Evolutionary conservation across 1,284 basidiomycete species (phyloP), one percentile per base, ranked within the genome.

Genomic region (Sanghuangporus baumii): DNA sequence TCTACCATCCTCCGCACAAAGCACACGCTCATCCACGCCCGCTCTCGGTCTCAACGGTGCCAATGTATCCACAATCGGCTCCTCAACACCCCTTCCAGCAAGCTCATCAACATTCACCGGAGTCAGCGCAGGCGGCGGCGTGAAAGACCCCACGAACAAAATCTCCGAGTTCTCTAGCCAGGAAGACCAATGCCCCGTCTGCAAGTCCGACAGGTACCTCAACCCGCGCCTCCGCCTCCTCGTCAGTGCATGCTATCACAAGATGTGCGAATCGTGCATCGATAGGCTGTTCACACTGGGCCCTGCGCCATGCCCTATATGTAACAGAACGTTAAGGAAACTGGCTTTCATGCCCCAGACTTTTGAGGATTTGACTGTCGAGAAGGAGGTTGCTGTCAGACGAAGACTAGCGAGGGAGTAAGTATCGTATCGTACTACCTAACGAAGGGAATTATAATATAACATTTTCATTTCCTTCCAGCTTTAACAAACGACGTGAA

Each of bases 211-310:
- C 73, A 81, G 97, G 62, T 98, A 97, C 73, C 80, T 98, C 66
- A 98, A 98, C 71, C 94, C 95, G 14, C 94, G 95, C 70, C 80
- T 99, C 31, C 87, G 96, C 48, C 80, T 99, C 54, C 83, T 99
- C 62, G 96, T 99, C 66, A 96, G 94, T 71, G 85, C 93, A 38
- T 99, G 97, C 75, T 99, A 98, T 76, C 97, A 99, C 78, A 98
- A 98, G 82, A 96, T 98, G 96, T 98, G 95, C 76, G 95, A 97
- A 78, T 93, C 91, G 1, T 99, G 97, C 74, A 98, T 99, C 71
- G 97, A 99, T 74, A 86, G 96, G 7, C 76, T 99, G 54, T 99
- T 97, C 74, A 96, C 94, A 1, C 84, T 98, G 1, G 96, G 97
- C 3, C 96, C 97, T 0, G 96, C 94, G 12, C 94, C 94, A 6